Base-by-base conservation (phyloP, 2,329 filamentous ascomycete genomes). In the Fusarium redolens region DNA sequence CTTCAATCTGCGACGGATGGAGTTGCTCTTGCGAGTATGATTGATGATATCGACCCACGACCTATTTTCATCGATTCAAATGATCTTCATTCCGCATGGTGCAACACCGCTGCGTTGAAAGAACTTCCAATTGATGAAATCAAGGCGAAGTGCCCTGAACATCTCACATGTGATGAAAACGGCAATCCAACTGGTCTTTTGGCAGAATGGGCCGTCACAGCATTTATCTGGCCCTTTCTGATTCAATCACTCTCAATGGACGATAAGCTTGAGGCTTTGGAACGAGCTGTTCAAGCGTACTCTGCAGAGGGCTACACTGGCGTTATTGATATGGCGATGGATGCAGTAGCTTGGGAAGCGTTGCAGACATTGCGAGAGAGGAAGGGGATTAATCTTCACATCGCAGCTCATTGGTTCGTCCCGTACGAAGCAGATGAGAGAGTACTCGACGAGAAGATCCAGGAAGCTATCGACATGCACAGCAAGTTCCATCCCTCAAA, bases 281-380 rank as follows among this genome's bases (percentile, higher is more conserved):
- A 78, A n/a, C 81, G 81, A 0, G 86, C 85, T 0, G 79, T 88
- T n/a, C 71, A 82, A 1, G 81, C 83, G 1, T 88, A 87, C 59
- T 81, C 82, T 31, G 75, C 78, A 0, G 83, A 82, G 4, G 86
- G 86, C 1, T 86, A 85, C 57, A 87, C 85, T 0, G 85, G 86
- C 3, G 81, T 86, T 17, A 82, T 87, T 10, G 86, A 88, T 14
- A 88, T 88, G 86, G 86, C 86, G 5, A 87, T 87, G 86, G 85
- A 87, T 48, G 82, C 85, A 25, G 83, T 81, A 35, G 80, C 81
- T 0, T 88, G 86, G 86, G 81, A 82, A 28, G 76, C 78, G 1
- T 78, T 87, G 0, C 77, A 83, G 5, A 79, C 80, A 0, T 75
- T 86, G 0, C 80, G 76, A 12, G 73, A 75, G n/a, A 79, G 80